These are phyloP conservation scores for Pneumocystis carinii DNA, from an alignment of 1,139 yeast species.

Conservation along the genomic window DNA sequence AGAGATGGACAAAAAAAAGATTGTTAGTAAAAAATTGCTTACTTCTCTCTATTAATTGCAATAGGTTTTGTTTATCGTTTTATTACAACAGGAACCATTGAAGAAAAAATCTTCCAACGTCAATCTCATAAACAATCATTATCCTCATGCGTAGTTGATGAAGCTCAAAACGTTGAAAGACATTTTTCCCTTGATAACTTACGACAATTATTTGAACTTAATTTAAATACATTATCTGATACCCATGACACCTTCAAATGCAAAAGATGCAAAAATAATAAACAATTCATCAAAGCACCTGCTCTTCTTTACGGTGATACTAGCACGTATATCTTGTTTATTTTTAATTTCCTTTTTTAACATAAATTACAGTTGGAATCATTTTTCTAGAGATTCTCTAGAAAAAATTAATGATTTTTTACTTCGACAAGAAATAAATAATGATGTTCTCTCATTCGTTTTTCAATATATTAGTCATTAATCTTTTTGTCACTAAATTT, in stretches of 20 bases:
- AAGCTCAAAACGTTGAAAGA: constrained; percentile 86
- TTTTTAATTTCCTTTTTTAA: background rate
- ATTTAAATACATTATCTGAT: constrained; percentile 58
- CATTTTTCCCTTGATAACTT: constrained; percentile 72
- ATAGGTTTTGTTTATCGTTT: constrained; percentile 62
- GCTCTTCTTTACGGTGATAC: constrained; percentile 97
- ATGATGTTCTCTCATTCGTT: constrained; percentile 64
- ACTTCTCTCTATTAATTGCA: background rate
- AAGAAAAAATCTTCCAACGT: constrained; percentile 88
- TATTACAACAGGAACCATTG: constrained; percentile 88
- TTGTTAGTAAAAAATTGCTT: constrained; percentile 29
- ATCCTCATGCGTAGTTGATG: constrained; percentile 94
- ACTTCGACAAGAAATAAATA: constrained; percentile 54
- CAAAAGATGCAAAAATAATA: constrained; percentile 55
- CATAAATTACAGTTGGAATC: constrained; percentile 60
- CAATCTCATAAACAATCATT: constrained; percentile 92
- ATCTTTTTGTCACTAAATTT: background rate
- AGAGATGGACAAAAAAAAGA: constrained; percentile 97
- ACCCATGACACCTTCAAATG: constrained; percentile 90
- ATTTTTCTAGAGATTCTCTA: constrained; percentile 50
- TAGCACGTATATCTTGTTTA: constrained; percentile 28
- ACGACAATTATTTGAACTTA: constrained; percentile 58
- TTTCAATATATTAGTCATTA: constrained; percentile 85
- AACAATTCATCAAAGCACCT: constrained; percentile 51
- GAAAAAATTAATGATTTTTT: constrained; percentile 58